A percentile compares a stretch with the other conserved stretches of the same genome.
These are phyloP conservation scores for Phytopythium vexans DNA, from an alignment of 352 stramenopile species.

Conservation along the genomic window DNA sequence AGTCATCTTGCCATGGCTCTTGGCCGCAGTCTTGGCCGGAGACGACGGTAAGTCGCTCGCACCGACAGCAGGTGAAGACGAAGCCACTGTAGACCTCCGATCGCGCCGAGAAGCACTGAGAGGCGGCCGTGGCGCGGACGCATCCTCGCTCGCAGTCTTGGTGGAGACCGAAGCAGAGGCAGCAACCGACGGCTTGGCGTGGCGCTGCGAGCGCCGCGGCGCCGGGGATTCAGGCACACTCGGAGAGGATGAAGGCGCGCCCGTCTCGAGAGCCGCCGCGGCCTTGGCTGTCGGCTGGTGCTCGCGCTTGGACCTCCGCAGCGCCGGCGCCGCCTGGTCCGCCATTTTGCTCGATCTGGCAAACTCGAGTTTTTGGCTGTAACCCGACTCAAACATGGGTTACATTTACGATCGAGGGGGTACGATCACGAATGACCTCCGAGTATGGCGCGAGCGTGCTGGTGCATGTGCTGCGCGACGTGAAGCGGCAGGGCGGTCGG, in stretches of 20 bases:
- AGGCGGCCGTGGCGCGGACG: slow-evolving; percentile 1
- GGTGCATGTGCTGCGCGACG: slow-evolving; percentile 32
- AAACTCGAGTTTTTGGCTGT: not conserved
- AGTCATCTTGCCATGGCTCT: not conserved
- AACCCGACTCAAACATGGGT: not conserved
- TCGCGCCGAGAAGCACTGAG: slow-evolving; percentile 5
- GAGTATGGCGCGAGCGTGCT: slow-evolving; percentile 34
- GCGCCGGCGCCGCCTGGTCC: slow-evolving; percentile 4
- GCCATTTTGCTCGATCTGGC: slow-evolving; percentile 1
- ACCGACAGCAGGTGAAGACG: slow-evolving; percentile 4
- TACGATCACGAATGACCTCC: slow-evolving; percentile 14
- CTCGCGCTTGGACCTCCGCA: slow-evolving; percentile 38
- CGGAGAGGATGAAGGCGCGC: not conserved
- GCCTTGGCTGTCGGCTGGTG: slow-evolving; percentile 14
- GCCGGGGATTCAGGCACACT: not conserved
- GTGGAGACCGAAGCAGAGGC: too few relatives aligned
- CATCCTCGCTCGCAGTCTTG: not conserved
- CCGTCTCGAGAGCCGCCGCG: slow-evolving; percentile 8
- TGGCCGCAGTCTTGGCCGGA: slow-evolving; percentile 3
- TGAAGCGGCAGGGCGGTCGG: slow-evolving; percentile 26
- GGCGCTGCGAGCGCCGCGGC: slow-evolving; percentile 20
- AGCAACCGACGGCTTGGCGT: not conserved
- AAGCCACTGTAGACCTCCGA: not conserved
- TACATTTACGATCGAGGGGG: not conserved
- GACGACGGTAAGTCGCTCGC: slow-evolving; percentile 8